Evolutionary conservation across 2,329 filamentous ascomycete genomes (phyloP).

Genomic region (Cryphonectria parasitica): DNA sequence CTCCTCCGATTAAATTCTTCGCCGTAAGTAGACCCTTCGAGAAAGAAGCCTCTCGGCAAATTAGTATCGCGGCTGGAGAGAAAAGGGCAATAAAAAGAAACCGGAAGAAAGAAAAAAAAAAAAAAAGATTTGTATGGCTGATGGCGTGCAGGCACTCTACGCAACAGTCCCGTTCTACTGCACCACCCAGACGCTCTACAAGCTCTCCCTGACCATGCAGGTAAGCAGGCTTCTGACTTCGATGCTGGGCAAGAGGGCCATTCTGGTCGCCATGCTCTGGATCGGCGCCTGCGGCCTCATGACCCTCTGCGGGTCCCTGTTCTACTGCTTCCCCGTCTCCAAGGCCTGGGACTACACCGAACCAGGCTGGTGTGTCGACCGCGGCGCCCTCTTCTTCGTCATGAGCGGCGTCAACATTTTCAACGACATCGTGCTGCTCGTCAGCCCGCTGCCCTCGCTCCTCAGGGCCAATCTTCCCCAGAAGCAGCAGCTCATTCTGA

Average conservation of each 20-base stretch:
- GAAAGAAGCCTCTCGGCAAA: neutral
- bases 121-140: neutral
- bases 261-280: slow-evolving; percentile 31
- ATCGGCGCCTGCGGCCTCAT: slow-evolving; percentile 35
- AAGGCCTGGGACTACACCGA: slow-evolving; percentile 31
- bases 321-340: slow-evolving; percentile 36
- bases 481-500: slow-evolving; percentile 48
- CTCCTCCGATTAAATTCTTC: slow-evolving; percentile 25
- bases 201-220: slow-evolving; percentile 37
- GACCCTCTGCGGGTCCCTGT: slow-evolving; percentile 34
- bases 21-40: slow-evolving; percentile 17
- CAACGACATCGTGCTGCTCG: slow-evolving; percentile 37
- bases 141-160: slow-evolving; percentile 32
- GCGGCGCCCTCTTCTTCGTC: slow-evolving; percentile 32
- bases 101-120: no score
- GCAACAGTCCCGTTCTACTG: slow-evolving; percentile 36
- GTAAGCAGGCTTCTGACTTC: slow-evolving; percentile 36
- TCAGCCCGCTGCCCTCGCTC: slow-evolving; percentile 37
- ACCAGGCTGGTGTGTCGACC: slow-evolving; percentile 33
- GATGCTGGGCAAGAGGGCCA: slow-evolving; percentile 31
- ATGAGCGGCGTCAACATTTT: slow-evolving; percentile 39
- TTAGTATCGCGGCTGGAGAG: neutral
- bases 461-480: slow-evolving; percentile 42
- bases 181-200: slow-evolving; percentile 34
- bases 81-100: no score